Percentiles rank a stretch among this genome's conserved stretches.
Evolutionary conservation across 345 rosid species (phyloP).

Genomic region (Aurinia saxatilis): DNA sequence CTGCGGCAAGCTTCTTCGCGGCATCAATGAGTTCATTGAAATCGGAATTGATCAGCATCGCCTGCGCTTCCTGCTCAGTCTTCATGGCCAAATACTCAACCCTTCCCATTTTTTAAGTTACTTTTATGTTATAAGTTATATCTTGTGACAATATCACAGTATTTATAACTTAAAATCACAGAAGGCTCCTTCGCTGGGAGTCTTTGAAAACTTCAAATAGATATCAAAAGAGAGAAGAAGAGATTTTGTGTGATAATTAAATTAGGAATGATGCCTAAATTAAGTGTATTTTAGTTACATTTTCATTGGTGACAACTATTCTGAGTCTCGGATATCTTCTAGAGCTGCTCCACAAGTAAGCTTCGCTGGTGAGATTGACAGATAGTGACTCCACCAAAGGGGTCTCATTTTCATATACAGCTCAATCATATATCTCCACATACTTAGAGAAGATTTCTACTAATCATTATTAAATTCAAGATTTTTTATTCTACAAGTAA

Average conservation of each 20-base stretch:
- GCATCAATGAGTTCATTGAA: constrained; percentile 50
- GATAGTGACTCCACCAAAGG: background rate
- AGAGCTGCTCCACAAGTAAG: constrained; percentile 27
- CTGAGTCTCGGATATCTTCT: background rate
- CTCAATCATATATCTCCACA: background rate
- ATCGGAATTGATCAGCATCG: constrained; percentile 49
- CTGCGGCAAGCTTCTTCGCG: constrained; percentile 45
- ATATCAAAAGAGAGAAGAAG: background rate
- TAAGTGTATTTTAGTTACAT: background rate
- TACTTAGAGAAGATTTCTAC: background rate
- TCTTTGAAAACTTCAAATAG: constrained; percentile 8
- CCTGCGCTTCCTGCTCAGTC: constrained; percentile 35
- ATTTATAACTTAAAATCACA: background rate
- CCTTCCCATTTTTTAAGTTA: constrained; percentile 44
- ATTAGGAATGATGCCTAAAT: background rate
- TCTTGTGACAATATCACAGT: background rate
- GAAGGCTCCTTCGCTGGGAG: background rate
- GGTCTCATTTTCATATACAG: constrained; percentile 2
- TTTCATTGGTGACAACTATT: constrained; percentile 6
- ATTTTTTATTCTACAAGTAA: constrained; percentile 11
- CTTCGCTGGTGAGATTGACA: constrained; percentile 20
- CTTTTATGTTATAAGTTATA: background rate
- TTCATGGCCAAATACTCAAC: constrained; percentile 58
- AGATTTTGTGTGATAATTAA: background rate
- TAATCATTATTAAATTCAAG: background rate